Conservation (phyloP, 176 grass and related monocot genomes). For the Avena insularis region DNA sequence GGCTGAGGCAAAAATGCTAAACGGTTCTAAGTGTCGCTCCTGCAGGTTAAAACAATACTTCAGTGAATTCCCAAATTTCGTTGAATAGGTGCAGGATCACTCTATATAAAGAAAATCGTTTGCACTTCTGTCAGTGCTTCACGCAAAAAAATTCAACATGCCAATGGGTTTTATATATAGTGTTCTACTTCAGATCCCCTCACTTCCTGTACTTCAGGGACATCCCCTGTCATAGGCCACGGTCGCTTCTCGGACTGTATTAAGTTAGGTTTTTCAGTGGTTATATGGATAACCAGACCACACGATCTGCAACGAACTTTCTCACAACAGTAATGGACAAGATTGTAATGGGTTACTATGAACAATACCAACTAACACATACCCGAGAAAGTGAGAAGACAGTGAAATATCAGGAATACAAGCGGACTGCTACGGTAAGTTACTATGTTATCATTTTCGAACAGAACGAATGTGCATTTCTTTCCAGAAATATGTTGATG, state of each 20-base stretch:
- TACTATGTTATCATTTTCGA: background rate
- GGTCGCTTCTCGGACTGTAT: background rate
- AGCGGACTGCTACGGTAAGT: background rate
- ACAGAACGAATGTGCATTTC: background rate
- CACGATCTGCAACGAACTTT: background rate
- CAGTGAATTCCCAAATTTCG: background rate
- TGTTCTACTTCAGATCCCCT: background rate
- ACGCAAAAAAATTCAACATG: background rate
- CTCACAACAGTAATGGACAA: background rate
- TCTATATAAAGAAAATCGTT: background rate
- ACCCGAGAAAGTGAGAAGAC: background rate
- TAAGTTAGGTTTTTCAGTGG: background rate
- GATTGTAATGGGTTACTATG: background rate
- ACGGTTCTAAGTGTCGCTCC: background rate
- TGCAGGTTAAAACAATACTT: background rate
- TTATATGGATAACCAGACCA: background rate
- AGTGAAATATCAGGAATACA: background rate
- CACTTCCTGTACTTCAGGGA: background rate
- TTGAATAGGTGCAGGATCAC: background rate
- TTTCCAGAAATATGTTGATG: background rate
- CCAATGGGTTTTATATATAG: background rate
- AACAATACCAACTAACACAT: background rate
- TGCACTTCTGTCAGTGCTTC: background rate
- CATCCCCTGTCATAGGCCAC: background rate
- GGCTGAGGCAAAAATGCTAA: background rate